phyloP scores from a whole-genome alignment of 1,139 yeast genomes.

The Debaryomycetaceae sp. region DNA sequence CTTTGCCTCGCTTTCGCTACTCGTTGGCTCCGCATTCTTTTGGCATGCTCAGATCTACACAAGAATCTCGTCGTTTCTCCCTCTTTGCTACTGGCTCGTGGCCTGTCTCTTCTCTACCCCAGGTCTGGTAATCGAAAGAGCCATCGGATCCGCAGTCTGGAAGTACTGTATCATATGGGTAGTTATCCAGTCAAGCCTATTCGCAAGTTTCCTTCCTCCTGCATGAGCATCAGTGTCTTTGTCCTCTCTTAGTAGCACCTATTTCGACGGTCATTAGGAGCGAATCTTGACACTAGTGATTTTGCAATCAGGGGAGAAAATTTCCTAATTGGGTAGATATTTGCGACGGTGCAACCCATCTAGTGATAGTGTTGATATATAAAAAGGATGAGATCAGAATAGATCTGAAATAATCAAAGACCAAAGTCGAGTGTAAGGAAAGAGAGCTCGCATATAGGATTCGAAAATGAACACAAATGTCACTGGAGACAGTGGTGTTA shows the following conservation, averaged over 20 bases:
- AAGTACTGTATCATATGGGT: constrained; percentile 52
- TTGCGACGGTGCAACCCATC: constrained; percentile 6
- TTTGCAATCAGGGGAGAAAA: background rate
- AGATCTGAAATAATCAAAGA: background rate
- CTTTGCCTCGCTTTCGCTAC: constrained; percentile 36
- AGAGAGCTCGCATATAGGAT: background rate
- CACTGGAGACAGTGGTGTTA: background rate
- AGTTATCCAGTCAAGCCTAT: constrained; percentile 55
- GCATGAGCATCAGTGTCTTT: constrained; percentile 38
- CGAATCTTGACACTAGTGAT: background rate
- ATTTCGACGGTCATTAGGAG: background rate
- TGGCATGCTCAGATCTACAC: constrained; percentile 89
- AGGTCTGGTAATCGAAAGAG: constrained; percentile 5
- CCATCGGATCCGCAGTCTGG: constrained; percentile 19
- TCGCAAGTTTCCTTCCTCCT: constrained; percentile 70
- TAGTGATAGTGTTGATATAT: background rate
- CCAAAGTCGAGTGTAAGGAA: background rate
- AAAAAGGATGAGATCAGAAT: background rate
- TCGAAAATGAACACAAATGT: background rate
- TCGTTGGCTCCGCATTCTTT: constrained; percentile 52
- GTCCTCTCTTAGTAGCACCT: background rate
- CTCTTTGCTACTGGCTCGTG: constrained; percentile 71
- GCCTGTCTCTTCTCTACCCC: constrained; percentile 32
- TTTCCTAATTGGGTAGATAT: constrained; percentile 5
- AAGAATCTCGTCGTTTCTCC: constrained; percentile 73